Conservation (phyloP, 768 basidiomycete species). For the Lepiota brunneoincarnata region DNA sequence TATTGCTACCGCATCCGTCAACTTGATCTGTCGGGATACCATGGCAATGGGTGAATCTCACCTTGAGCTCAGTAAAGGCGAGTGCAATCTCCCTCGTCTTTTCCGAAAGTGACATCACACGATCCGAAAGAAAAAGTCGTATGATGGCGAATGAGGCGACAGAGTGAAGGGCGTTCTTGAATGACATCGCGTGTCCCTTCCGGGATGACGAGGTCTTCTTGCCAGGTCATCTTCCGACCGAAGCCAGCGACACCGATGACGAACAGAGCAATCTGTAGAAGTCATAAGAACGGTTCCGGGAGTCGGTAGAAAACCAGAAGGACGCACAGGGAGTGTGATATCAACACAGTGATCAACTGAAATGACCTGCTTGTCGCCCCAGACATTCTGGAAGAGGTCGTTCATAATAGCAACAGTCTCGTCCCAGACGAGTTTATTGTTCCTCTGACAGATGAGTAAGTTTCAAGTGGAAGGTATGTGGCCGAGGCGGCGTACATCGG, state of each 20-base stretch:
- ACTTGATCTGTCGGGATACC: too few relatives aligned
- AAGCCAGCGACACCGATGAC: slow-evolving; percentile 47
- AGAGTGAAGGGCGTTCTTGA: slow-evolving; percentile 39
- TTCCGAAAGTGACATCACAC: slow-evolving; percentile 30
- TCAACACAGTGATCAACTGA: slow-evolving; percentile 46
- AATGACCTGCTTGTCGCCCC: slow-evolving; percentile 39
- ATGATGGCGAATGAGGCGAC: slow-evolving; percentile 29
- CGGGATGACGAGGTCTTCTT: slow-evolving; percentile 30
- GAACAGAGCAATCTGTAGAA: slow-evolving; percentile 43
- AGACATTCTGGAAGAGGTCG: slow-evolving; percentile 45
- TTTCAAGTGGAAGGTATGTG: neutral
- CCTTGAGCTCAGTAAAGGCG: slow-evolving; percentile 39
- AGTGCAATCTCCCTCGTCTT: slow-evolving; percentile 24
- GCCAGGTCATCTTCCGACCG: slow-evolving; percentile 44
- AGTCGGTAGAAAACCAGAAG: neutral
- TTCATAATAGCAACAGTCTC: slow-evolving; percentile 38
- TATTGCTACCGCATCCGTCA: slow-evolving; percentile 23
- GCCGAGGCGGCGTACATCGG: slow-evolving; percentile 40
- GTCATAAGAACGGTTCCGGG: neutral
- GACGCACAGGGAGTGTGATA: slow-evolving; percentile 50
- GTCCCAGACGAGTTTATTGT: slow-evolving; percentile 48
- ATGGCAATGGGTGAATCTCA: slow-evolving; percentile 12
- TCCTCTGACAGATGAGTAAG: slow-evolving; percentile 27
- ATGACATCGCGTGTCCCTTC: slow-evolving; percentile 40
- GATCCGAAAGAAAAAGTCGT: slow-evolving; percentile 32